A percentile compares a stretch with the other conserved stretches of the same genome.
Evolutionary conservation across 345 rosid genomes (phyloP).

Genomic region (Syzygium oleosum): DNA sequence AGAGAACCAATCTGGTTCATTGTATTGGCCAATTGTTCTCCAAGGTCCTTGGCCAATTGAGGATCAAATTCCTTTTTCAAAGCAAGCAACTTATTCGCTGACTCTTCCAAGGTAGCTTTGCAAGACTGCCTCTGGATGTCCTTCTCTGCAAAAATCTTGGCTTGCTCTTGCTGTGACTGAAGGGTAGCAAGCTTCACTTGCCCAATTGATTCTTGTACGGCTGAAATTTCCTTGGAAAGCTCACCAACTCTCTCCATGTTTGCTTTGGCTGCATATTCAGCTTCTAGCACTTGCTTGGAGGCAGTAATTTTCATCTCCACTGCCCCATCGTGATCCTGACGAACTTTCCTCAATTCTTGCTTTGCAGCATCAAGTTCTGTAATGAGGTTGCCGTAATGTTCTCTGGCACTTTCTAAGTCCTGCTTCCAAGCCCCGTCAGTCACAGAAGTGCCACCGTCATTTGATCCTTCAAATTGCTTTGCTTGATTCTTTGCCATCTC

Average conservation of each 20-base stretch:
- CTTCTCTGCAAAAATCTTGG: constrained; percentile 60
- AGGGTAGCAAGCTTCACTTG: constrained; percentile 75
- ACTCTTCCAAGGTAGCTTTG: constrained; percentile 58
- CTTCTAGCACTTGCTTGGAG: constrained; percentile 46
- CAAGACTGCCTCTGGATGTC: constrained; percentile 51
- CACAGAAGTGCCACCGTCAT: constrained; percentile 21
- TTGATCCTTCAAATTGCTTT: constrained; percentile 45
- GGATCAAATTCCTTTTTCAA: constrained; percentile 69
- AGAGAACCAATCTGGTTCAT: constrained; percentile 43
- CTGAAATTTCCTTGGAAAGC: constrained; percentile 66
- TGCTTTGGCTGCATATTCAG: constrained; percentile 44
- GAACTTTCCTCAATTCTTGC: constrained; percentile 66
- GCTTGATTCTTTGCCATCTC: constrained; percentile 58
- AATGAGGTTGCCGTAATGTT: constrained; percentile 41
- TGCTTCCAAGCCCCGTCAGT: constrained; percentile 33
- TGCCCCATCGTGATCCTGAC: constrained; percentile 52
- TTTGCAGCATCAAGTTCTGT: constrained; percentile 68
- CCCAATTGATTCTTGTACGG: constrained; percentile 64
- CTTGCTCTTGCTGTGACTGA: constrained; percentile 59
- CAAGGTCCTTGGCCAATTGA: constrained; percentile 49
- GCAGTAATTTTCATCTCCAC: constrained; percentile 54
- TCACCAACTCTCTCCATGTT: constrained; percentile 65
- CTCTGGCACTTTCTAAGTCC: constrained; percentile 50
- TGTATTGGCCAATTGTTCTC: constrained; percentile 53
- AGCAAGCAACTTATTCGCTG: constrained; percentile 43